Evolutionary conservation across 495 filamentous ascomycete genomes (phyloP).

Genomic region (Aspergillus wentii): DNA sequence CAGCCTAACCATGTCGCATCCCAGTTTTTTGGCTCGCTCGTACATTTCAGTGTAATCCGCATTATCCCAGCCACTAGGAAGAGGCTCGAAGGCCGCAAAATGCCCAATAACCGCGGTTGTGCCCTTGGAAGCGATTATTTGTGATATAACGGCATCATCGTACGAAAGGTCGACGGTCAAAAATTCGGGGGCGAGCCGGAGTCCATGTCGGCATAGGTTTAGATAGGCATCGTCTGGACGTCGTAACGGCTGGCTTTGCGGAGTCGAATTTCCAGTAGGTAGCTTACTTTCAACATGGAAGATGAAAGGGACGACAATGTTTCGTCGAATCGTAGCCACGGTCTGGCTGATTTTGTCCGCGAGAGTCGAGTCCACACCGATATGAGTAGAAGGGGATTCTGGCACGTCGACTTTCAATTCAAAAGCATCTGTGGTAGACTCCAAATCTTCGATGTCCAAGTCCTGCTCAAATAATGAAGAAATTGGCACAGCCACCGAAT

Average conservation of each 20-base stretch:
- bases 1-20: slow-evolving; percentile 47
- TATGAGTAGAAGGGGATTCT: slow-evolving; percentile 16
- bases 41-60: slow-evolving; percentile 29
- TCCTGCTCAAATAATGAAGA: slow-evolving; percentile 52
- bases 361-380: slow-evolving; percentile 30
- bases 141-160: slow-evolving; percentile 44
- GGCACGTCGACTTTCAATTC: slow-evolving; percentile 58
- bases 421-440: slow-evolving; percentile 62
- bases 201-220: slow-evolving; percentile 58
- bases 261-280: slow-evolving; percentile 12
- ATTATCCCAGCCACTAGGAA: slow-evolving; percentile 39
- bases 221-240: slow-evolving; percentile 47
- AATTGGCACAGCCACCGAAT: slow-evolving; percentile 56
- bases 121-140: slow-evolving; percentile 53
- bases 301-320: slow-evolving; percentile 53
- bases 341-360: slow-evolving; percentile 47
- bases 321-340: slow-evolving; percentile 56
- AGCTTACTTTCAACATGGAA: slow-evolving; percentile 39
- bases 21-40: slow-evolving; percentile 36
- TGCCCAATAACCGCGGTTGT: slow-evolving; percentile 65
- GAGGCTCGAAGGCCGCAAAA: slow-evolving; percentile 42
- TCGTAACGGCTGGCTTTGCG: slow-evolving; percentile 16
- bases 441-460: slow-evolving; percentile 58
- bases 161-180: slow-evolving; percentile 61
- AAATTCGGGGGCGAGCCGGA: slow-evolving; percentile 67